Evolutionary conservation across 306 rosid genomes (phyloP).

Genomic region (Chamaecrista fasciculata): DNA sequence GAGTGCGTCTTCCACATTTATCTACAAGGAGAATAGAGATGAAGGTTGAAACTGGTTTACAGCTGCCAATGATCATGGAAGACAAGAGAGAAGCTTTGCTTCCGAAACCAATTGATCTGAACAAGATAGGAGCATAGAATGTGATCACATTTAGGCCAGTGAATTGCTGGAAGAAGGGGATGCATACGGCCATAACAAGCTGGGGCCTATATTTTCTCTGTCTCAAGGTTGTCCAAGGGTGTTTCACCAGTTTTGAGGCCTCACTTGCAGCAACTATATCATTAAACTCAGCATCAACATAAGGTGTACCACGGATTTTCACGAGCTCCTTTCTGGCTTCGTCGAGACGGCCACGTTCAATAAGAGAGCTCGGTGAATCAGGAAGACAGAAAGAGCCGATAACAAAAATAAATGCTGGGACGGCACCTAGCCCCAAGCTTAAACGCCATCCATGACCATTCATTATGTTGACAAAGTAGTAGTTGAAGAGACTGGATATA

Average conservation of each 20-base stretch:
- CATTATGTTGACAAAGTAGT: constrained; percentile 44
- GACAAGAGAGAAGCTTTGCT: constrained; percentile 61
- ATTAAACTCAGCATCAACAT: constrained; percentile 59
- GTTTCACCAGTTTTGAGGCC: constrained; percentile 39
- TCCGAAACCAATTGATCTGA: constrained; percentile 77
- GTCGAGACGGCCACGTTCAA: constrained; percentile 45
- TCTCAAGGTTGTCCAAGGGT: constrained; percentile 53
- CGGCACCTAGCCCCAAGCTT: constrained; percentile 72
- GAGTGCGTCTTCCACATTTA: constrained; percentile 63
- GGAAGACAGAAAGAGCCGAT: constrained; percentile 58
- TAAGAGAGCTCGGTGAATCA: constrained; percentile 75
- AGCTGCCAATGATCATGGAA: constrained; percentile 54
- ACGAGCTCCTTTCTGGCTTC: constrained; percentile 49
- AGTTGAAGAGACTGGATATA: constrained; percentile 59
- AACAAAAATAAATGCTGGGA: constrained; percentile 63
- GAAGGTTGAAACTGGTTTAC: constrained; percentile 48
- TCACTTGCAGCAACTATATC: constrained; percentile 63
- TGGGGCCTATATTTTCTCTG: constrained; percentile 68
- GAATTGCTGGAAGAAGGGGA: constrained; percentile 80
- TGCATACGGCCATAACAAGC: constrained; percentile 53
- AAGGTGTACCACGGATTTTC: constrained; percentile 40
- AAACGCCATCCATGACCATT: constrained; percentile 78
- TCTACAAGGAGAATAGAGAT: constrained; percentile 53
- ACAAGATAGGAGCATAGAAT: constrained; percentile 76
- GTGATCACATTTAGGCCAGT: constrained; percentile 80